These are phyloP conservation scores for Astrephomene gubernaculifera DNA, from an alignment of 139 green algal genomes.

Conservation along the genomic window DNA sequence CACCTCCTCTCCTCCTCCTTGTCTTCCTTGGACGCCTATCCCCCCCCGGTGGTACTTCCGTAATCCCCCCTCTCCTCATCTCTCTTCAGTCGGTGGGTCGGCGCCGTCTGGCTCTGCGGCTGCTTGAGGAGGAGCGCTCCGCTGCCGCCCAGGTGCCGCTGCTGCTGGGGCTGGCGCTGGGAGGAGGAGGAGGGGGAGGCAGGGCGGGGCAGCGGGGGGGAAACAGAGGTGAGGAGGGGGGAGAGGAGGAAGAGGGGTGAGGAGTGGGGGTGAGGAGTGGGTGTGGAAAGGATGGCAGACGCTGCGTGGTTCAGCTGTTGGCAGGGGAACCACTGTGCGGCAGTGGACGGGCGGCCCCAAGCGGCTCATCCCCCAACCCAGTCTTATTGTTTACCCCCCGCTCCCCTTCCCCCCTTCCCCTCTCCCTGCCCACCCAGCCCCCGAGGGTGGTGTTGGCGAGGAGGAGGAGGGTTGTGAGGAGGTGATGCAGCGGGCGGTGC, in stretches of 20 bases:
- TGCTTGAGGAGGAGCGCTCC: conserved; percentile 78
- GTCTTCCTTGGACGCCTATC: too few species aligned
- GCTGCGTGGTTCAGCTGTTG: too few species aligned
- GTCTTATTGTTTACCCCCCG: background rate
- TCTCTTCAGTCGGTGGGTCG: conserved; percentile 50
- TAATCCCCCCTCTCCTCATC: background rate
- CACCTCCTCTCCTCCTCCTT: background rate
- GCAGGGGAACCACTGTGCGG: too few species aligned
- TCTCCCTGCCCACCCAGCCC: background rate
- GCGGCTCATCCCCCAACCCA: too few species aligned
- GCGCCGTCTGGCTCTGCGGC: conserved; percentile 66
- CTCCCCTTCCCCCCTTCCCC: background rate
- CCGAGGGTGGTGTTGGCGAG: background rate
- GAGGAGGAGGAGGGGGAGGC: background rate
- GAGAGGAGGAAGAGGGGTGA: too few species aligned
- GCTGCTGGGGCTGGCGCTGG: conserved; percentile 57
- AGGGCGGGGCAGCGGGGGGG: background rate
- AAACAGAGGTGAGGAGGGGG: background rate
- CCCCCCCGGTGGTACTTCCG: too few species aligned
- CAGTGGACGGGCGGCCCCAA: too few species aligned
- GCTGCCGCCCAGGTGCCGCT: conserved; percentile 62
- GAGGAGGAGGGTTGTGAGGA: conserved; percentile 45
- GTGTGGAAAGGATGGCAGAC: too few species aligned
- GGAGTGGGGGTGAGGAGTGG: too few species aligned
- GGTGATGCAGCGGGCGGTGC: conserved; percentile 64